These are phyloP conservation scores for Pulveroboletus sp. DNA, from an alignment of 768 basidiomycete species.

Conservation along the genomic window DNA sequence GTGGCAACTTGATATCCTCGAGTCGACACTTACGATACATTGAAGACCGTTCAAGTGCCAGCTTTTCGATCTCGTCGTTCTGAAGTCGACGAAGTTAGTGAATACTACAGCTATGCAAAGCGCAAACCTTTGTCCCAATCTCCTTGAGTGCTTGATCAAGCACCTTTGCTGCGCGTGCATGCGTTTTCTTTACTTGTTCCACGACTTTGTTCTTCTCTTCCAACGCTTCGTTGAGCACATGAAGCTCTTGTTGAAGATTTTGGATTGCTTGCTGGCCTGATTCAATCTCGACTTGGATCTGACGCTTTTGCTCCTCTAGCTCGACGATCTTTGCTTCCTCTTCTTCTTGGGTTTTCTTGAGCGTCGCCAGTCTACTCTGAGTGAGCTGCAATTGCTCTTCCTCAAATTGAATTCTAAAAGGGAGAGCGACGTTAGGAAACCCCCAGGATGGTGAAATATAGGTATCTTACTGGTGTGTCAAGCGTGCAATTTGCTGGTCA, in stretches of 20 bases:
- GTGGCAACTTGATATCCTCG: conserved; percentile 85
- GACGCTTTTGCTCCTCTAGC: conserved; percentile 52
- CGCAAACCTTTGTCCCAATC: conserved; percentile 69
- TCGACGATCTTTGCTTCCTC: conserved; percentile 55
- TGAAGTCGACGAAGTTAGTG: conserved; percentile 21
- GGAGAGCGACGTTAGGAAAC: conserved; percentile 4
- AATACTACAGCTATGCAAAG: conserved; percentile 23
- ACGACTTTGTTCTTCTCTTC: conserved; percentile 74
- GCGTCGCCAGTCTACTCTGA: conserved; percentile 57
- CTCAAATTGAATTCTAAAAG: conserved; percentile 73
- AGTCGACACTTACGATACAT: conserved; percentile 91
- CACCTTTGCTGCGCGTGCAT: conserved; percentile 65
- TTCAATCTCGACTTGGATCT: conserved; percentile 58
- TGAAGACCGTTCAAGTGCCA: conserved; percentile 78
- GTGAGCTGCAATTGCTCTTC: conserved; percentile 66
- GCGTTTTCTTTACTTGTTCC: conserved; percentile 71
- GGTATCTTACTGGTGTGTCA: conserved; percentile 74
- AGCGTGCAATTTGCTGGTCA: conserved; percentile 81
- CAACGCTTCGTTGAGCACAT: conserved; percentile 55
- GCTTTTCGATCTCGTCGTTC: conserved; percentile 91
- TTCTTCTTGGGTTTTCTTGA: conserved; percentile 48
- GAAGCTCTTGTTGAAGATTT: conserved; percentile 59
- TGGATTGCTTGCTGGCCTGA: conserved; percentile 54
- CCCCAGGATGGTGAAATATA: not conserved
- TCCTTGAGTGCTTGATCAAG: conserved; percentile 91